Evolutionary conservation across 2,329 filamentous ascomycete genomes (phyloP), one percentile per base, ranked within the genome.

Genomic region (Pseudogymnoascus sp.): DNA sequence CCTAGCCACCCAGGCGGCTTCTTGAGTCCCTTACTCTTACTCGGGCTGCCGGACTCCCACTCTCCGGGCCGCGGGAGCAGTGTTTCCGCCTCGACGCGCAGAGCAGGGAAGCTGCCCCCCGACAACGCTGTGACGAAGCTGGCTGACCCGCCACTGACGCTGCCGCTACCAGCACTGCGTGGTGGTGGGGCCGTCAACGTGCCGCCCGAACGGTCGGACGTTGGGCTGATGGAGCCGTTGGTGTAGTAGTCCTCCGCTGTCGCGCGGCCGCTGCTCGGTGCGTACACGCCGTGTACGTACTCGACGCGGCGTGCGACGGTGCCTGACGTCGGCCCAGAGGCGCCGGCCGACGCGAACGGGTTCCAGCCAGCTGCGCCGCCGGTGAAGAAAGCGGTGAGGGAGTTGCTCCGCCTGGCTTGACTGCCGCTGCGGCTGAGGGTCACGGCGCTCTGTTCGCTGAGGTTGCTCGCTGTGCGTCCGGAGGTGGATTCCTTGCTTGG

Each of bases 1-100:
- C 88, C 88, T 9, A 92, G 76, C 85, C 87, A 90, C 23, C 82
- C 82, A n/a, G 80, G 76, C 3, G 80, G 74, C 64, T 30, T 58
- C 63, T 62, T 65, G 64, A 39, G 66, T 58, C 8, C 65, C 69
- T 84, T 86, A 11, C 69, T 75, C 75, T 86, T 81, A 71, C 83
- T 84, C 19, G 86, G 79, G 60, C 82, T 84, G 0, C 82, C 78
- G 35, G 16, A 22, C 59, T 33, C 23, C 64, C 62, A 35, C n/a
- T 68, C 65, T 1, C 63, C 64, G 22, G 69, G 70, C 11, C 68
- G 65, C 4, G 70, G 70, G 9, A 73, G 67, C 6, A 74, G 60
- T 3, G 25, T 63, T 36, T 72, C 68, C 1, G 64, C 72, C 64
- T 73, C 69, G 28, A 67, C 67, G 65, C 71, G 70, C 2, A 72